These are phyloP conservation scores for Paraconiothyrium brasiliense DNA, from an alignment of 2,329 filamentous ascomycete species.

Conservation along the genomic window DNA sequence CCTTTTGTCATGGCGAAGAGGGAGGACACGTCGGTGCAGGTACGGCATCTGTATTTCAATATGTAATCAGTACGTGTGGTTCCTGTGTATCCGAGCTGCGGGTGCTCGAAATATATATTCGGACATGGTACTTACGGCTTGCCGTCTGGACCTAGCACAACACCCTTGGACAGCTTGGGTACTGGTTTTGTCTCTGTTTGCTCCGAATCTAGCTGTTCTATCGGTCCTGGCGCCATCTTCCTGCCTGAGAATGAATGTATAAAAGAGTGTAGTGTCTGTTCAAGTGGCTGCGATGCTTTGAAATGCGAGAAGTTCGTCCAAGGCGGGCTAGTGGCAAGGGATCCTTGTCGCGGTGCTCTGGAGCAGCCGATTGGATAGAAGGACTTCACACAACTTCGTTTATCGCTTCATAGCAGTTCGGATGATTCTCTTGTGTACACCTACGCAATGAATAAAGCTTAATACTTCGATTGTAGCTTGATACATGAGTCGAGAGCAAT, in stretches of 20 bases:
- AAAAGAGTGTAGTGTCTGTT: conserved; percentile 16
- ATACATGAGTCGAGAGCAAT: not conserved
- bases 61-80: conserved; percentile 10
- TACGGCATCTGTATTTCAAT: conserved; percentile 66
- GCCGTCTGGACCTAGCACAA: conserved; percentile 80
- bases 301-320: conserved; percentile 20
- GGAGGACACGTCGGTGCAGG: conserved; percentile 70
- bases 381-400: not conserved
- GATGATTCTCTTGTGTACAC: not conserved
- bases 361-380: conserved; percentile 4
- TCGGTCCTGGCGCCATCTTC: conserved; percentile 35
- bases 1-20: conserved; percentile 68
- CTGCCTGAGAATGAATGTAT: not conserved
- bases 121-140: conserved; percentile 73
- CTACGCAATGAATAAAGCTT: not conserved
- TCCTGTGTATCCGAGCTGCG: not conserved
- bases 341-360: conserved; percentile 12
- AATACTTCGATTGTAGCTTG: not conserved
- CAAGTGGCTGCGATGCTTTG: conserved; percentile 17
- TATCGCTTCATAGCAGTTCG: not conserved
- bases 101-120: conserved; percentile 31
- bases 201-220: conserved; percentile 36
- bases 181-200: conserved; percentile 43
- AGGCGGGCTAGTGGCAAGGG: conserved; percentile 8
- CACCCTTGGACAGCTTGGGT: conserved; percentile 72